Conservation (phyloP, 352 stramenopile genomes). For the Globisporangium paddicum region DNA sequence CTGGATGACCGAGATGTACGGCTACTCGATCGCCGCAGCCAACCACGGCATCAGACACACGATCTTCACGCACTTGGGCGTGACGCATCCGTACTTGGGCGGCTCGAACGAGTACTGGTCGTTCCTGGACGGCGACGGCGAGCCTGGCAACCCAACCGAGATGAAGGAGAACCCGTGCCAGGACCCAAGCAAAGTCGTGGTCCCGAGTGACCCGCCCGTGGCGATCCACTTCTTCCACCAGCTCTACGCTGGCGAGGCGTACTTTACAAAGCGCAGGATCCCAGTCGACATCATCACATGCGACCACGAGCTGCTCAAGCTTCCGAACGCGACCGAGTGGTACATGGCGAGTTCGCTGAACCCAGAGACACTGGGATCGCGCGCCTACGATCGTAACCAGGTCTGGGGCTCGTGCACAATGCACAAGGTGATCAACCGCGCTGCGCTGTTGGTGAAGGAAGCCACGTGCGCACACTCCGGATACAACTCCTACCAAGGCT, state of each 20-base stretch:
- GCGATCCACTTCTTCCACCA: constrained; percentile 51
- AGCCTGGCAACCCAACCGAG: neutral
- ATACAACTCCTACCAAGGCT: too few relatives aligned
- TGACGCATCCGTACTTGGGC: constrained; percentile 33
- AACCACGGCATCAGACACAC: constrained; percentile 58
- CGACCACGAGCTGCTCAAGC: constrained; percentile 2
- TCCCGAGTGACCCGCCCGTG: constrained; percentile 35
- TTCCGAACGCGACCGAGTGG: neutral
- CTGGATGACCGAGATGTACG: constrained; percentile 67
- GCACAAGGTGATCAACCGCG: too few relatives aligned
- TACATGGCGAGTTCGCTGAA: neutral
- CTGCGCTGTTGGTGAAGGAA: too few relatives aligned
- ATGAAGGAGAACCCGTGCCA: constrained; percentile 29
- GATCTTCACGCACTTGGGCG: constrained; percentile 35
- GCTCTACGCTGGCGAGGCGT: constrained; percentile 23
- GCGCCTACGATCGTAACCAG: too few relatives aligned
- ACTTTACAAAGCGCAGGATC: constrained; percentile 39
- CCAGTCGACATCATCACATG: constrained; percentile 10
- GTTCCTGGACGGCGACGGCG: constrained; percentile 25
- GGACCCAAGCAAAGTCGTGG: constrained; percentile 21
- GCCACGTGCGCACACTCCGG: too few relatives aligned
- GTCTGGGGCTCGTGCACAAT: too few relatives aligned
- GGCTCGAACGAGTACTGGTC: constrained; percentile 34
- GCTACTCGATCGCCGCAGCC: constrained; percentile 37
- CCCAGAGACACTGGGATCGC: too few relatives aligned